Conservation (phyloP, 208 protist species). For the Blastocrithidia nonstop region DNA sequence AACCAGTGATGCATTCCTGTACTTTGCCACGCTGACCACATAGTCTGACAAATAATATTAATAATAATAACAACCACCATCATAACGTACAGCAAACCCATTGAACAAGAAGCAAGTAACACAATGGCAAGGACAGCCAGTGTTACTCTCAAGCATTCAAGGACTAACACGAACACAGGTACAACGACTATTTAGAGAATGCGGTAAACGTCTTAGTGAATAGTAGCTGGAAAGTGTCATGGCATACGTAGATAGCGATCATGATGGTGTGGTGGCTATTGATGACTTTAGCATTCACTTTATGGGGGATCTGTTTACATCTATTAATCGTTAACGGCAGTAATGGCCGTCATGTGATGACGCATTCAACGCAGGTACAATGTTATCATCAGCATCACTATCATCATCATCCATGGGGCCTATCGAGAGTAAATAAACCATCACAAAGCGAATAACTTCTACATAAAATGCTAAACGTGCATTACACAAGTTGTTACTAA, state of each 20-base stretch:
- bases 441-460: constrained; percentile 14
- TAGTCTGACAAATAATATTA: too few relatives aligned
- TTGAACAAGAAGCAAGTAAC: too few relatives aligned
- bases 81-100: too few relatives aligned
- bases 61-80: too few relatives aligned
- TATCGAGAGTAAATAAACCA: constrained; percentile 6
- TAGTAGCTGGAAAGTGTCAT: constrained; percentile 41
- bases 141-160: constrained; percentile 21
- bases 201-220: constrained; percentile 20
- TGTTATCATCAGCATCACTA: too few relatives aligned
- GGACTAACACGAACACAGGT: constrained; percentile 47
- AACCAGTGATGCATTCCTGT: constrained; percentile 61
- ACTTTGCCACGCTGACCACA: too few relatives aligned
- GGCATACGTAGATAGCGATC: constrained; percentile 48
- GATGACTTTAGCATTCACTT: constrained; percentile 71
- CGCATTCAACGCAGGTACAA: constrained; percentile 42
- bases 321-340: too few relatives aligned
- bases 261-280: constrained; percentile 62
- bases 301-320: constrained; percentile 63
- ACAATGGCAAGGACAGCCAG: too few relatives aligned
- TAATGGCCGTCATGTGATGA: too few relatives aligned
- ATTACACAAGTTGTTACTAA: constrained; percentile 48
- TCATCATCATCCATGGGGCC: constrained; percentile 11
- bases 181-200: constrained; percentile 36
- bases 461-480: constrained; percentile 40